phyloP scores from a whole-genome alignment of 1,139 yeast species.

The Lodderomyces margitis region DNA sequence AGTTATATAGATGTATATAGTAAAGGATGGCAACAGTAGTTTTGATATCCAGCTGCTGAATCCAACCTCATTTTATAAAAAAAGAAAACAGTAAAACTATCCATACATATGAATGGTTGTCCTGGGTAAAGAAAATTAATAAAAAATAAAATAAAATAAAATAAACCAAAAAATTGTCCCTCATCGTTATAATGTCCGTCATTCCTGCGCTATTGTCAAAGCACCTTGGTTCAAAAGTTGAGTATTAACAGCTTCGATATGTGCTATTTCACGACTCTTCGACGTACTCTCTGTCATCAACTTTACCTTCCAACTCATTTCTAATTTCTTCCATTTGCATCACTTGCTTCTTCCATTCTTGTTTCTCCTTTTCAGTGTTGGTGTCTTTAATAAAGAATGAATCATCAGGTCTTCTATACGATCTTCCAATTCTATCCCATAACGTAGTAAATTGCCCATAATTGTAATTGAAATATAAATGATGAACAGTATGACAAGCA shows the following conservation, averaged over 20 bases:
- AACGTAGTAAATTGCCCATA: constrained; percentile 97
- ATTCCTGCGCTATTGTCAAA: too few species aligned
- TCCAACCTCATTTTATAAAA: too few species aligned
- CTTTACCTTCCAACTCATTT: constrained; percentile 71
- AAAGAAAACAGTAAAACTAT: too few species aligned
- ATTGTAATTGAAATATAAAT: constrained; percentile 92
- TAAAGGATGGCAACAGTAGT: too few species aligned
- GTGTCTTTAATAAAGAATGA: constrained; percentile 70
- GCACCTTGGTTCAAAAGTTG: too few species aligned
- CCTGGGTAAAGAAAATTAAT: too few species aligned
- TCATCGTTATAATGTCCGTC: neutral
- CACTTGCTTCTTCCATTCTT: constrained; percentile 72
- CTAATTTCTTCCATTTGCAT: constrained; percentile 79
- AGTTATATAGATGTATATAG: neutral
- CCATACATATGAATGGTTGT: too few species aligned
- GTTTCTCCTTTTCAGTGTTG: constrained; percentile 49
- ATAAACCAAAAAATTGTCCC: neutral
- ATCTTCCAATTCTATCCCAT: constrained; percentile 95
- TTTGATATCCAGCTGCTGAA: too few species aligned
- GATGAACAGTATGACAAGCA: constrained; percentile 97
- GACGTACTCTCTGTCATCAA: constrained; percentile 49
- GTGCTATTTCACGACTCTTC: too few species aligned
- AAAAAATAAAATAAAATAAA: neutral
- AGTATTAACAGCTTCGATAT: too few species aligned
- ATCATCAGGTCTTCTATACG: constrained; percentile 89